Base-by-base conservation (phyloP, 805 yeast genomes). In the Lipomyces mesembrius region DNA sequence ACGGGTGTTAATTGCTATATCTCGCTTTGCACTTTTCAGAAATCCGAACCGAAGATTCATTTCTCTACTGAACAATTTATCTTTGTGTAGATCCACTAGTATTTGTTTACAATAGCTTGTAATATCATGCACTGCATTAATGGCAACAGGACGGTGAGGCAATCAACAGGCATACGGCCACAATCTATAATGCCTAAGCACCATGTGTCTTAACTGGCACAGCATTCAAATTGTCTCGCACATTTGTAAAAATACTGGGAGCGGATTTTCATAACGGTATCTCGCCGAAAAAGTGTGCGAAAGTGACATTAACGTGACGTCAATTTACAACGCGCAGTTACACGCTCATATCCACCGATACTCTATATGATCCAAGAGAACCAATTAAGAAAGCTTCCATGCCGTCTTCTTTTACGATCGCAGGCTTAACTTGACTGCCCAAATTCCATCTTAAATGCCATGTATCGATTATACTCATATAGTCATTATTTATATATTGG, bases 401-500 rank as follows among this genome's bases (percentile, higher is more conserved):
- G 49, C 9, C 11, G 49, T 12, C 2, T 2, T n/a, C 49, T 8
- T 5, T 29, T 29, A 1, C 32, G 32, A 6, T 29, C 32, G 32
- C 32, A 29, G 6, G 12, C 43, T 12, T 37, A 2, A 12, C 17
- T 37, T 12, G 12, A 12, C 5, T 2, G 43, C 12, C 17, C n/a
- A 11, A 37, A 12, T 43, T 43, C 49, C 22, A n/a, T 43, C 49
- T 25, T 43, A 43, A 43, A 17, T 17, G 14, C 49, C 2, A 43
- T 37, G 43, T 37, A 37, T 5, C 43, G 43, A 12, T 12, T 37
- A 43, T 5, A 43, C 3, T 17, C 22, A n/a, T 43, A 43, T 43
- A 59, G 54, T 60, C 63, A 64, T 61, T 25, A 53, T 54, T 60
- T 54, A 6, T 57, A 57, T 62, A 43, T 61, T 62, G 54, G 53